Conservation (phyloP, 2,329 filamentous ascomycete genomes). For the Pseudofabraea citricarpa region DNA sequence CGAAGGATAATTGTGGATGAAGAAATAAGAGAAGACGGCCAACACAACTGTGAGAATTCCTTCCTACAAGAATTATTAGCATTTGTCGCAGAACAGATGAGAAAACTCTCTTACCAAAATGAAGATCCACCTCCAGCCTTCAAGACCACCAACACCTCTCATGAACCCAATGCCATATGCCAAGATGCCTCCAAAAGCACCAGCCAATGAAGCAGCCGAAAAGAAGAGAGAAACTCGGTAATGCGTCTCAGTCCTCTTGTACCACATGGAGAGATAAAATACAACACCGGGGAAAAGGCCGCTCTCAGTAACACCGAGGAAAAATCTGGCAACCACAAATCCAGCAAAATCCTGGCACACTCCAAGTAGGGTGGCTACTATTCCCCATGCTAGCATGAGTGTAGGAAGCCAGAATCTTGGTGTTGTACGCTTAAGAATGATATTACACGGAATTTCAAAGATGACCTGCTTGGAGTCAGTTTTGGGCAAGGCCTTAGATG, state of each 20-base stretch:
- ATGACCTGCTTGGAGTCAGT: conserved; percentile 28
- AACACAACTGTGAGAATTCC: conserved; percentile 50
- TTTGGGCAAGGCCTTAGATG: background rate
- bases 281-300: conserved; percentile 51
- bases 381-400: conserved; percentile 50
- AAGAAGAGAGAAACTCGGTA: conserved; percentile 54
- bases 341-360: conserved; percentile 44
- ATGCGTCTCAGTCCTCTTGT: conserved; percentile 48
- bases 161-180: conserved; percentile 53
- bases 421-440: conserved; percentile 56
- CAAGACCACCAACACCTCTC: conserved; percentile 44
- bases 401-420: conserved; percentile 53
- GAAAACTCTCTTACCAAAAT: conserved; percentile 41
- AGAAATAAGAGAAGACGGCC: conserved; percentile 46
- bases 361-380: conserved; percentile 47
- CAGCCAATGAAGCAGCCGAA: conserved; percentile 47
- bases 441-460: conserved; percentile 59
- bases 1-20: conserved; percentile 62
- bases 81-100: background rate
- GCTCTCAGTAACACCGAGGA: conserved; percentile 49
- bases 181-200: conserved; percentile 51
- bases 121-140: conserved; percentile 56
- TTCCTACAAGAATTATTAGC: conserved; percentile 32
- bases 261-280: conserved; percentile 45
- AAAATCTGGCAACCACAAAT: conserved; percentile 49